Base-by-base conservation (phyloP, 495 filamentous ascomycete genomes). In the Penicillium salamii region DNA sequence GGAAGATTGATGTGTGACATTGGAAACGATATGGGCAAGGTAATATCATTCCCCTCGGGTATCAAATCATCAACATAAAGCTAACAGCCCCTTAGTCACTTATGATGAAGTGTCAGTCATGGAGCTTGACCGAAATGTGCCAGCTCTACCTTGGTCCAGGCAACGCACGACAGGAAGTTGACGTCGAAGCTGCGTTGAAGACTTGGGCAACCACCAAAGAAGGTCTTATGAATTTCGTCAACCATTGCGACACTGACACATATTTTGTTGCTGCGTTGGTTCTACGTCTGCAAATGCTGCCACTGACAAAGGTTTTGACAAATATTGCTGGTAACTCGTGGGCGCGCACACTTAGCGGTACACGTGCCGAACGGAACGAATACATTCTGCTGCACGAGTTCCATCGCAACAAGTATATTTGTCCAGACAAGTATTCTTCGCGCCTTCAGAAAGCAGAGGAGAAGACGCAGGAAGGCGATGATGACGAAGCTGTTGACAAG, bases 361-460 rank as follows among this genome's bases (percentile, higher is more conserved):
- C 93, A 12, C 85, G 93, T 54, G 93, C 93, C 2, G 93, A 98
- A 69, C 89, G 93, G 8, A 98, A 98, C 67, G 93, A 98, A 72
- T 98, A 97, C 76, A 98, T 98, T 88, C 59, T 98, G 49, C 83
- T 98, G 1, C 93, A 98, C 61, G 91, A 96, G 62, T 98, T 98
- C 65, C 79, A 96, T 65, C 79, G 83, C 26, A 96, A 95, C 67
- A 97, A 96, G 64, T 98, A 92, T 58, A 96, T 98, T 47, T 96
- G 91, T 62, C 93, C 93, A 0, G 95, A 98, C 66, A 98, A 98
- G 62, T 87, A 59, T 76, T 76, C 59, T 81, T 86, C 68, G 82
- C 86, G 70, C 78, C 79, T 88, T 44, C 72, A 76, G 4, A 89
- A 88, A 54, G 73, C 71, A 18, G 82, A 86, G 52, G 82, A 85